Evolutionary conservation across 768 basidiomycete genomes (phyloP), one percentile per base, ranked within the genome.

Genomic region (Lactarius vividus): DNA sequence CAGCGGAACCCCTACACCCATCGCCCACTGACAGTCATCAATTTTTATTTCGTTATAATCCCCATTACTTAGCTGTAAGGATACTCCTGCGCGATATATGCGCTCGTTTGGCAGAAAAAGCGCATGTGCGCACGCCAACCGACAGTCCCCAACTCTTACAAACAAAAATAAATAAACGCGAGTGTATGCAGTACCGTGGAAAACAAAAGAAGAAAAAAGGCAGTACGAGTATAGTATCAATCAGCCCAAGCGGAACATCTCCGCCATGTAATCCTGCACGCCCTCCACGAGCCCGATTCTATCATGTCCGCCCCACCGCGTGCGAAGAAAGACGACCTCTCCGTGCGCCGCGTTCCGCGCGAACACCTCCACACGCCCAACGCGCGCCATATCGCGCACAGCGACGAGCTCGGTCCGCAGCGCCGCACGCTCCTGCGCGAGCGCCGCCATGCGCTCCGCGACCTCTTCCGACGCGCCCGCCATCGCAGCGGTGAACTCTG

Each of bases 211-310:
- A 33, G 5, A 10, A 52, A 28, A 26, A 7, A 2, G 1, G 5
- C 8, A 29, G 4, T 26, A 8, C 53, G 7, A 20, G 26, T 55
- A 29, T 2, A 16, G 31, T 11, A 31, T 31, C 18, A 9, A 3
- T 54, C 20, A 68, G 13, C 62, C 56, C 46, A 76, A 68, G 15
- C 62, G 61, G 57, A 77, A 77, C 49, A 73, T 70, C 11, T 67
- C 70, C 37, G 71, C 75, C 23, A 80, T 73, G 35, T 83, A 76
- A 73, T 90, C 88, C 68, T 91, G 88, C 26, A 90, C 83, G 9
- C 89, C 89, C 66, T 91, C 88, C 37, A 85, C 76, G 3, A 81
- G 74, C 15, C 84, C 85, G 55, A 90, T 74, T 65, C 79, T 78
- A 63, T 84, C 81, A 71, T 92, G 90, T 0, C 78, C 78, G 8